A percentile compares a stretch with the other conserved stretches of the same genome.
Evolutionary conservation across 495 filamentous ascomycete species (phyloP).

Genomic region (Aspergillus indologenus): DNA sequence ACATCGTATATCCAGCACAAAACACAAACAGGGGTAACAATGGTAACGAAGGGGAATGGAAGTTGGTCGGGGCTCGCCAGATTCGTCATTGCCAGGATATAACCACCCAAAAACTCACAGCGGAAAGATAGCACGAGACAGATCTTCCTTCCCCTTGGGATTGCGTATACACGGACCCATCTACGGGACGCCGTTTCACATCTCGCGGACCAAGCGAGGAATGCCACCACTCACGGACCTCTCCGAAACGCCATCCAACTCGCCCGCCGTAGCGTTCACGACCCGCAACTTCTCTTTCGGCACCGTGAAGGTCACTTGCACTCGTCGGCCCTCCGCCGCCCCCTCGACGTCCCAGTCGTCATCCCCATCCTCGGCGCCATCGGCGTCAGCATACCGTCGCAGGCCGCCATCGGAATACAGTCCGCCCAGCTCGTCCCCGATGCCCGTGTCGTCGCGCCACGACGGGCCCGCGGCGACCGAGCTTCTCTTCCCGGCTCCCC

Average conservation of each 20-base stretch:
- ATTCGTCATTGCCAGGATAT: too few species aligned
- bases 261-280: conserved; percentile 61
- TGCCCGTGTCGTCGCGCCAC: conserved; percentile 30
- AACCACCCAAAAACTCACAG: too few species aligned
- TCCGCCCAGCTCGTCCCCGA: neutral
- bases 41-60: too few species aligned
- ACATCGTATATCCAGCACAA: neutral
- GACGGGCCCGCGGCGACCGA: conserved; percentile 26
- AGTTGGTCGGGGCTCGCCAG: too few species aligned
- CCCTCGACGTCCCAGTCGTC: conserved; percentile 90
- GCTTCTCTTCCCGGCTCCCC: conserved; percentile 44
- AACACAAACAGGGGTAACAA: neutral
- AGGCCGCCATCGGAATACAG: neutral
- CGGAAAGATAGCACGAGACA: too few species aligned
- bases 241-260: conserved; percentile 36
- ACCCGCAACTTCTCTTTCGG: conserved; percentile 81
- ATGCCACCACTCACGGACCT: conserved; percentile 24
- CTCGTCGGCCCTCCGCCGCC: conserved; percentile 71
- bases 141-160: too few species aligned
- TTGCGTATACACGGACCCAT: too few species aligned
- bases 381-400: neutral
- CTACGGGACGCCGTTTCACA: too few species aligned
- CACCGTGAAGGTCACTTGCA: conserved; percentile 93
- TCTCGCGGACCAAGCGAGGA: neutral
- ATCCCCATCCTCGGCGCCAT: conserved; percentile 33